A percentile compares a stretch with the other conserved stretches of the same genome.
Conservation (phyloP, 1,284 basidiomycete species). For the Exsudoporus floridanus region DNA sequence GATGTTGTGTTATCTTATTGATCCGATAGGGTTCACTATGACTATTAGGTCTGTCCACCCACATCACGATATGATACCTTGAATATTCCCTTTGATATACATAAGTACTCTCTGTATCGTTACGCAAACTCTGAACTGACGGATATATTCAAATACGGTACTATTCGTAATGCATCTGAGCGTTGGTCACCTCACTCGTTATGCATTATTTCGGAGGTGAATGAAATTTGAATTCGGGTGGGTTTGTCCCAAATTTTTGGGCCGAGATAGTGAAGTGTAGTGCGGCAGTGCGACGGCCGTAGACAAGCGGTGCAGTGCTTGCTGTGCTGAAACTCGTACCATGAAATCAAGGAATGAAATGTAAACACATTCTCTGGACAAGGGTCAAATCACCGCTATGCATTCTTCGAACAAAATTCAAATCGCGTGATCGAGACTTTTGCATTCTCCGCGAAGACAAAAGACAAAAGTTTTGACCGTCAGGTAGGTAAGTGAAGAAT, state of each 20-base stretch:
- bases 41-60: neutral
- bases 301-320: neutral
- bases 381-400: neutral
- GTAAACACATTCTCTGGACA: neutral
- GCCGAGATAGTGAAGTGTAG: no score
- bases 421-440: constrained; percentile 1
- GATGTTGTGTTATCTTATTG: neutral
- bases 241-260: no score
- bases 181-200: no score
- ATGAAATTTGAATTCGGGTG: no score
- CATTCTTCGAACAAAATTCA: constrained; percentile 4
- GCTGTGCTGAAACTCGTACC: neutral
- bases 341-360: neutral
- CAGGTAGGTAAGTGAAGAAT: no score
- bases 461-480: no score
- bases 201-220: no score
- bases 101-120: constrained; percentile 1
- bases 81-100: neutral
- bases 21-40: neutral
- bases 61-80: neutral
- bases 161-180: no score
- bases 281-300: neutral
- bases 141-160: no score
- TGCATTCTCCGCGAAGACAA: neutral
- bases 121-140: neutral